These are phyloP conservation scores for Chiua sp. DNA, from an alignment of 1,284 basidiomycete genomes.

Conservation along the genomic window DNA sequence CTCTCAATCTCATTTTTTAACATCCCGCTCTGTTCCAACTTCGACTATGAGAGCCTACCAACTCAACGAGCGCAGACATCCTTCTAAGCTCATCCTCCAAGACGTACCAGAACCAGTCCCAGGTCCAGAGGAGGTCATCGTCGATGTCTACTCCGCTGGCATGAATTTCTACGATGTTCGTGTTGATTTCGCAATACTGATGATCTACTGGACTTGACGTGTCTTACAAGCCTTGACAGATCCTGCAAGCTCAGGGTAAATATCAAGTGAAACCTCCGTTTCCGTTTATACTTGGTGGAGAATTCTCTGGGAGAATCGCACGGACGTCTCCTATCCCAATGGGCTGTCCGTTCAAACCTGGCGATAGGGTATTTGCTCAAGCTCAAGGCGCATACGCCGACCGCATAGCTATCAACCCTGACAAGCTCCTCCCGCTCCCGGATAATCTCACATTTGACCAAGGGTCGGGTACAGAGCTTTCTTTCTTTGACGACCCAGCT, in stretches of 20 bases:
- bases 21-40: neutral
- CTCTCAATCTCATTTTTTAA: neutral
- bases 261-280: slow-evolving; percentile 85
- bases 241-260: slow-evolving; percentile 87
- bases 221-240: slow-evolving; percentile 45
- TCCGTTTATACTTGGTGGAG: slow-evolving; percentile 84
- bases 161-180: slow-evolving; percentile 84
- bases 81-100: slow-evolving; percentile 62
- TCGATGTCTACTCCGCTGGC: slow-evolving; percentile 82
- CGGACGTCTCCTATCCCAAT: slow-evolving; percentile 79
- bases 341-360: slow-evolving; percentile 81
- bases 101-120: slow-evolving; percentile 67
- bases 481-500: slow-evolving; percentile 35
- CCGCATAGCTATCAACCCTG: slow-evolving; percentile 61
- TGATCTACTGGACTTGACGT: neutral
- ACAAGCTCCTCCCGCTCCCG: slow-evolving; percentile 62
- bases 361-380: slow-evolving; percentile 92
- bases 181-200: slow-evolving; percentile 1
- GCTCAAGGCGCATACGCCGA: slow-evolving; percentile 84
- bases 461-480: slow-evolving; percentile 53
- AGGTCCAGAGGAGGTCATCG: slow-evolving; percentile 66
- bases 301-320: slow-evolving; percentile 87
- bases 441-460: slow-evolving; percentile 69
- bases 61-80: slow-evolving; percentile 75
- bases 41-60: slow-evolving; percentile 79